These are phyloP conservation scores for Botrytis cinerea DNA, from an alignment of 2,329 filamentous ascomycete species.

Conservation along the genomic window DNA sequence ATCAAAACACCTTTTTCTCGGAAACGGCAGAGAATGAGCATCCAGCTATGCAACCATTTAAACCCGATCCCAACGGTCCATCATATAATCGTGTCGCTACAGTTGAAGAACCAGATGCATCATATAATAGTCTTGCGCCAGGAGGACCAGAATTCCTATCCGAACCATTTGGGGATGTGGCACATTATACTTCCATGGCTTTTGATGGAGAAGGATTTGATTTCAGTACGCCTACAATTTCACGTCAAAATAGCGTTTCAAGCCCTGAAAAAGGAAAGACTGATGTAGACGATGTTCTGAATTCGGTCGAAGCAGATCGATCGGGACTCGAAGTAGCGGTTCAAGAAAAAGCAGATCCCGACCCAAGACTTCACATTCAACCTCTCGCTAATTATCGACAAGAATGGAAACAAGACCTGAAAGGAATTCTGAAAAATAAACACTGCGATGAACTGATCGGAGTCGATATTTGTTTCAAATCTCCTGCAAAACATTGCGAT, in stretches of 20 bases:
- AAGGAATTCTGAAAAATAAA: background rate
- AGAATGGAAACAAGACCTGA: slow-evolving; percentile 4
- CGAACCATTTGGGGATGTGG: slow-evolving; percentile 14
- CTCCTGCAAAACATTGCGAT: slow-evolving; percentile 6
- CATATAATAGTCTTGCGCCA: background rate
- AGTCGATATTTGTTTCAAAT: slow-evolving; percentile 13
- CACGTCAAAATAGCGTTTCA: background rate
- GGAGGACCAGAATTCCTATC: background rate
- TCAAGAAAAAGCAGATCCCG: background rate
- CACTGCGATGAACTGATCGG: slow-evolving; percentile 8
- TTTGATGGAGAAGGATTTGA: background rate
- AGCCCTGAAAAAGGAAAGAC: background rate
- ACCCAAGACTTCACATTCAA: background rate
- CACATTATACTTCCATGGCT: background rate
- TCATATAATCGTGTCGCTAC: slow-evolving; percentile 1
- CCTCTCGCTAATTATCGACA: background rate
- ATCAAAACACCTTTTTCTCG: background rate
- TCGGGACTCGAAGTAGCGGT: background rate
- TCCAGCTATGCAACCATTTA: background rate
- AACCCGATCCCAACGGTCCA: background rate
- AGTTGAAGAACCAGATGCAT: background rate
- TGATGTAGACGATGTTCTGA: background rate
- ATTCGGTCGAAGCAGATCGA: background rate
- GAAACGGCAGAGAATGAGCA: background rate
- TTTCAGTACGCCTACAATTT: no score